Percentiles rank a stretch among this genome's conserved stretches.
Conservation (phyloP, 2,329 filamentous ascomycete species). For the Lecanicillium sp. region DNA sequence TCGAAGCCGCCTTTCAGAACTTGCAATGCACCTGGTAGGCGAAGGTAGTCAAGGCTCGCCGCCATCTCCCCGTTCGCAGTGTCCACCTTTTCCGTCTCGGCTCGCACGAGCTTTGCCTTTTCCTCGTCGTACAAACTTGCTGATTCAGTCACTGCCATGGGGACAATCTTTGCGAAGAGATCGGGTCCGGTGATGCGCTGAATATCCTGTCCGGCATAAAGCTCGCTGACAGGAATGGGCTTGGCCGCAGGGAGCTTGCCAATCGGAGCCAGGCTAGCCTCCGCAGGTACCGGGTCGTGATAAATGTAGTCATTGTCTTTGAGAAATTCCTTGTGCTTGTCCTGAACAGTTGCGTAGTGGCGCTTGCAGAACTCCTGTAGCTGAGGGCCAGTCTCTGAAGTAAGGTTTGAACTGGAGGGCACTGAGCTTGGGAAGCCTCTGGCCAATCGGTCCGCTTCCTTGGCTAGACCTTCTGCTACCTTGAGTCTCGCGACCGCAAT, state of each 20-base stretch:
- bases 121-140: conserved; percentile 97
- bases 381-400: conserved; percentile 65
- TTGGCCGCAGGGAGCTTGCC: conserved; percentile 92
- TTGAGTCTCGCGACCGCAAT: conserved; percentile 76
- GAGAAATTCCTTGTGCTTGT: conserved; percentile 64
- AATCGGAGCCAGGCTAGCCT: conserved; percentile 72
- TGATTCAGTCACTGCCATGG: conserved; percentile 90
- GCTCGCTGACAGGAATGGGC: conserved; percentile 90
- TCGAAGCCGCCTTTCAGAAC: conserved; percentile 90
- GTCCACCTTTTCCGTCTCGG: conserved; percentile 89
- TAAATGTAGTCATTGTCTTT: conserved; percentile 99
- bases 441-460: conserved; percentile 69
- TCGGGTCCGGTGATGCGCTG: conserved; percentile 94
- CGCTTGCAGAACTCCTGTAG: conserved; percentile 78
- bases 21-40: conserved; percentile 80
- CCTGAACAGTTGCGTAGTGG: conserved; percentile 71
- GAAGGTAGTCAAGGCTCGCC: conserved; percentile 86
- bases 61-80: conserved; percentile 93
- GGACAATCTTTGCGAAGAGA: conserved; percentile 93
- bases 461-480: conserved; percentile 68
- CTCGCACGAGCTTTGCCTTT: conserved; percentile 89
- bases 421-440: conserved; percentile 73
- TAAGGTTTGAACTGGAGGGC: conserved; percentile 74
- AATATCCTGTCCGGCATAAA: conserved; percentile 96
- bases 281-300: conserved; percentile 81